Base-by-base conservation (phyloP, 2,329 filamentous ascomycete genomes). In the Sporothrix globosa region DNA sequence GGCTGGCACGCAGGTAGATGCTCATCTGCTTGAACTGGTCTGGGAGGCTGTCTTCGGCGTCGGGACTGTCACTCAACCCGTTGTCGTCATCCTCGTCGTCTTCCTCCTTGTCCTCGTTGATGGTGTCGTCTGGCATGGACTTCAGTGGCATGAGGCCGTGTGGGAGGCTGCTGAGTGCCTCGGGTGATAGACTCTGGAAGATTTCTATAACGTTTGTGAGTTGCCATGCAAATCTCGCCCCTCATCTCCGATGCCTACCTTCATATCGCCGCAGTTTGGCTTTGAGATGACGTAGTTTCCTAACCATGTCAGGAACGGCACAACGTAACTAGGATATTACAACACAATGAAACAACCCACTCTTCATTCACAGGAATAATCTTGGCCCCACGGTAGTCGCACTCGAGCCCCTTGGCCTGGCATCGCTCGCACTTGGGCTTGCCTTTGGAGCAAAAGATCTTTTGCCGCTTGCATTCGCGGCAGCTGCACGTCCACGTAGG, bases 1-100 rank as follows among this genome's bases (percentile, higher is more conserved):
- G 79, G 7, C 73, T 72, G n/a, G 67, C 72, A 1, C 69, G 69
- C 2, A 78, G 73, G 41, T 80, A 76, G 4, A 81, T 70, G 52
- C 74, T 78, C 30, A 71, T 71, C 46, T 73, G 71, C 46, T 68
- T 54, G 17, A 73, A 68, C 19, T 73, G 71, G 21, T 60, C 69
- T 2, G 72, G 21, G 11, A 73, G 53, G 3, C 24, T 17, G n/a
- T 70, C 72, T 5, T 72, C 67, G 0, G 19, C 66, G 3, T 56
- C 56, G 1, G 69, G 67, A 2, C 50, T 68, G 0, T 72, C 70
- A 2, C 27, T 46, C 6, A 53, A 6, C 4, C 50, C 66, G 5
- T 70, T 50, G 0, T 71, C 70, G 1, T 50, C 46, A 14, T 61
- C 19, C 0, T 61, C 66, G 4, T 67, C 52, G 1, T 70, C 70